Conservation (phyloP, 306 rosid genomes). For the Biancaea sappan region DNA sequence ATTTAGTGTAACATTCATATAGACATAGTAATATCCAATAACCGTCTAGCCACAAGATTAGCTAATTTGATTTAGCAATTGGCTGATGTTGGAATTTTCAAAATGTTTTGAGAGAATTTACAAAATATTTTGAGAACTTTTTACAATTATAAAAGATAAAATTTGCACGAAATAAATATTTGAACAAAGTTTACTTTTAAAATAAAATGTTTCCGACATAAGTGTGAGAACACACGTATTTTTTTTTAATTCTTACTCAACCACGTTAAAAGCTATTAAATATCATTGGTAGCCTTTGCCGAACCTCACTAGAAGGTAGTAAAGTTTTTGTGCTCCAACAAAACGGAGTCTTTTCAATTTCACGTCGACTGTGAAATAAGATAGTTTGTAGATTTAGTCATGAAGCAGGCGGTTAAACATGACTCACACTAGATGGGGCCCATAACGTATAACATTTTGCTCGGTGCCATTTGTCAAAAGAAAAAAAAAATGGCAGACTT, state of each 20-base stretch:
- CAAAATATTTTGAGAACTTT: too few relatives aligned
- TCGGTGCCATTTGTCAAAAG: not conserved
- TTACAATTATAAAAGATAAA: too few relatives aligned
- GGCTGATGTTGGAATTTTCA: too few relatives aligned
- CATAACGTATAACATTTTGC: not conserved
- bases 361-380: not conserved
- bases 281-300: slow-evolving; percentile 1
- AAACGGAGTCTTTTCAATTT: not conserved
- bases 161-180: too few relatives aligned
- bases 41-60: too few relatives aligned
- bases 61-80: too few relatives aligned
- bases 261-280: slow-evolving; percentile 2
- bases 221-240: not conserved
- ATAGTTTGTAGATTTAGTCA: not conserved
- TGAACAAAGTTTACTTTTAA: too few relatives aligned
- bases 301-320: slow-evolving; percentile 12
- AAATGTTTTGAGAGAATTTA: too few relatives aligned
- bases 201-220: not conserved
- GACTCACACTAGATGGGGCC: slow-evolving; percentile 2
- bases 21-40: too few relatives aligned
- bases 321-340: not conserved
- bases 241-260: not conserved
- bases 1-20: too few relatives aligned
- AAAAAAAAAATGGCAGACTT: not conserved
- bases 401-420: not conserved